Conservation (phyloP, 2,329 filamentous ascomycete species). For the Chaetoscypha palmicola region DNA sequence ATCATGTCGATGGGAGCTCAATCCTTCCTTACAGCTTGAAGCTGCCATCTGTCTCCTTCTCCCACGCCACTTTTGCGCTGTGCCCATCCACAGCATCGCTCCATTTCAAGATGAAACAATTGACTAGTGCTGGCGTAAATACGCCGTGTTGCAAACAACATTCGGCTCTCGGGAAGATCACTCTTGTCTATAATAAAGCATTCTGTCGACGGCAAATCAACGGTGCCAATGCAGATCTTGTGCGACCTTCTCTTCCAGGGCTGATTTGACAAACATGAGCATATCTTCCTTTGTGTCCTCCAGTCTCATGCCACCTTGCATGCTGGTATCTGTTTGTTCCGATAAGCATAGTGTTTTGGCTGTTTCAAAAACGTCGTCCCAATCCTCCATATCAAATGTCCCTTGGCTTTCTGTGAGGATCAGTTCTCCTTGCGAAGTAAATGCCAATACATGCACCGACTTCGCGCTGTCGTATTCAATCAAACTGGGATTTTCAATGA, state of each 20-base stretch:
- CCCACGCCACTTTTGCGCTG: too few species aligned
- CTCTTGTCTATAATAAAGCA: constrained; percentile 37
- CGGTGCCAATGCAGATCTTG: constrained; percentile 42
- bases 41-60: too few species aligned
- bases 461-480: constrained; percentile 53
- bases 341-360: constrained; percentile 61
- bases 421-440: constrained; percentile 66
- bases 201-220: constrained; percentile 4
- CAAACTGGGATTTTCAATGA: constrained; percentile 55
- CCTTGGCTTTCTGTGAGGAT: constrained; percentile 79
- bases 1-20: too few species aligned
- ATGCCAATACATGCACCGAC: constrained; percentile 78
- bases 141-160: background rate
- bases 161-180: too few species aligned
- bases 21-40: too few species aligned
- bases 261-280: constrained; percentile 54
- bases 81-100: too few species aligned
- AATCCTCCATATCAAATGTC: constrained; percentile 65
- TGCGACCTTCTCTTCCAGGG: constrained; percentile 49
- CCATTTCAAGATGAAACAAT: constrained; percentile 9
- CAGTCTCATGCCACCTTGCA: constrained; percentile 31
- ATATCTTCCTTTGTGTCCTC: constrained; percentile 42
- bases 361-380: constrained; percentile 61
- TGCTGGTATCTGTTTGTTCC: constrained; percentile 21
- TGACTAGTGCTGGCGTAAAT: constrained; percentile 5